Evolutionary conservation across 495 filamentous ascomycete species (phyloP).

Genomic region (Penicillium steckii): DNA sequence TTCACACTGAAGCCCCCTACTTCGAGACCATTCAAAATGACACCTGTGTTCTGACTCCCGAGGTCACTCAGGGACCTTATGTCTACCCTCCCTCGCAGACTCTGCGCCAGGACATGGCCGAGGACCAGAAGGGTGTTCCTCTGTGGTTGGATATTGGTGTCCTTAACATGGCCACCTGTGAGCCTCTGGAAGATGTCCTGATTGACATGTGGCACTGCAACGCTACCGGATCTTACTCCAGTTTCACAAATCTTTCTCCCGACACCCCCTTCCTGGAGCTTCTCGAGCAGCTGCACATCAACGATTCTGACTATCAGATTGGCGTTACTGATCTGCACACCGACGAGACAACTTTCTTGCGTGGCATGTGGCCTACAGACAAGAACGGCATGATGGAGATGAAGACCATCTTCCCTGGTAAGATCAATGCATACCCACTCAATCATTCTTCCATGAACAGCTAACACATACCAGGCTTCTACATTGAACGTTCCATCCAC

Average conservation of each 20-base stretch:
- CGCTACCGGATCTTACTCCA: slow-evolving; percentile 47
- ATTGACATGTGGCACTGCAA: slow-evolving; percentile 58
- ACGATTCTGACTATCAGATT: slow-evolving; percentile 9
- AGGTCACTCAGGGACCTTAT: slow-evolving; percentile 50
- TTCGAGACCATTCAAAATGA: slow-evolving; percentile 32
- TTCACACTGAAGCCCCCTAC: slow-evolving; percentile 14
- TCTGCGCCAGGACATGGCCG: slow-evolving; percentile 48
- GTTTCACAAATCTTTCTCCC: slow-evolving; percentile 39
- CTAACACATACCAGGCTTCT: slow-evolving; percentile 20
- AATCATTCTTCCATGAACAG: not conserved
- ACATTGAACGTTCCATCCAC: slow-evolving; percentile 33
- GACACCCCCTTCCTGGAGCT: slow-evolving; percentile 22
- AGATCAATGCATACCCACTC: slow-evolving; percentile 2
- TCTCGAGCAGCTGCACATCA: slow-evolving; percentile 1
- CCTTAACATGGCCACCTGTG: slow-evolving; percentile 53
- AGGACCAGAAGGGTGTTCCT: slow-evolving; percentile 49
- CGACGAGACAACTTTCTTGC: slow-evolving; percentile 41
- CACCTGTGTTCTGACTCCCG: slow-evolving; percentile 49
- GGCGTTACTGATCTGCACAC: slow-evolving; percentile 20
- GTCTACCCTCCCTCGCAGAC: slow-evolving; percentile 30
- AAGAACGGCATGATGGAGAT: slow-evolving; percentile 47
- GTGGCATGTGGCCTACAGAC: slow-evolving; percentile 51
- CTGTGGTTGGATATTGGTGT: slow-evolving; percentile 56
- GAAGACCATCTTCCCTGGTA: slow-evolving; percentile 52
- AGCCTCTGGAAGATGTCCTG: slow-evolving; percentile 45